Evolutionary conservation across 2,329 filamentous ascomycete species (phyloP).

Genomic region (Akanthomyces uredinophilus): DNA sequence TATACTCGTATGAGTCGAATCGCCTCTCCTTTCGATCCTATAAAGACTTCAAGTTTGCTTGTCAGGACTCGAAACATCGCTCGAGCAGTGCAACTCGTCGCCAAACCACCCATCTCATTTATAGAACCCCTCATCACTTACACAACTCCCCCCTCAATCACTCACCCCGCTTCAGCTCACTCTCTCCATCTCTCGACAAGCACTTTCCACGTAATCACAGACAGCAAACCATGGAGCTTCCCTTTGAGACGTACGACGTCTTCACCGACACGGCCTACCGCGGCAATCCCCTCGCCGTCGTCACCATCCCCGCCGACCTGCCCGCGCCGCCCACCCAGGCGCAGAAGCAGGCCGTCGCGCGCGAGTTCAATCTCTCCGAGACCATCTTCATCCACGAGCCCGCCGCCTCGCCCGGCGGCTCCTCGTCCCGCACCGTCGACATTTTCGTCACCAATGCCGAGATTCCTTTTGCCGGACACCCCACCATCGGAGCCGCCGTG

Average conservation of each 20-base stretch:
- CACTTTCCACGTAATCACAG: neutral
- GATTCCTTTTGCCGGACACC: conserved; percentile 59
- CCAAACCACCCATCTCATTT: too few relatives aligned
- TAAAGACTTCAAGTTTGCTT: too few relatives aligned
- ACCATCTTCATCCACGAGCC: conserved; percentile 54
- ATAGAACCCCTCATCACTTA: neutral
- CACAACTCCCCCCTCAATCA: neutral
- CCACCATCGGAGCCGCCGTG: conserved; percentile 52
- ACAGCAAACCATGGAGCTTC: conserved; percentile 31
- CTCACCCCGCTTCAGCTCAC: neutral
- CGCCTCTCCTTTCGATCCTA: too few relatives aligned
- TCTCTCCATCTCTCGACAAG: neutral
- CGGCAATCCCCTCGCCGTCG: conserved; percentile 58
- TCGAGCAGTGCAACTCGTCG: too few relatives aligned
- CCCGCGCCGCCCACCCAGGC: conserved; percentile 38
- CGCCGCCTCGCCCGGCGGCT: conserved; percentile 22
- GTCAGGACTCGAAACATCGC: too few relatives aligned
- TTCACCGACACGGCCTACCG: conserved; percentile 47
- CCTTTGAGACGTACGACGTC: conserved; percentile 53
- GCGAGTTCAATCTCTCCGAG: conserved; percentile 61
- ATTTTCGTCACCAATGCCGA: conserved; percentile 54
- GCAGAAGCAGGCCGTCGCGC: conserved; percentile 54
- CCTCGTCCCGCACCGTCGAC: conserved; percentile 40
- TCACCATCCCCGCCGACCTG: conserved; percentile 42
- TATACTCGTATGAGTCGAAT: neutral